Evolutionary conservation across 192 early-diverging fungal species (phyloP).

Genomic region (Mortierella hygrophila): DNA sequence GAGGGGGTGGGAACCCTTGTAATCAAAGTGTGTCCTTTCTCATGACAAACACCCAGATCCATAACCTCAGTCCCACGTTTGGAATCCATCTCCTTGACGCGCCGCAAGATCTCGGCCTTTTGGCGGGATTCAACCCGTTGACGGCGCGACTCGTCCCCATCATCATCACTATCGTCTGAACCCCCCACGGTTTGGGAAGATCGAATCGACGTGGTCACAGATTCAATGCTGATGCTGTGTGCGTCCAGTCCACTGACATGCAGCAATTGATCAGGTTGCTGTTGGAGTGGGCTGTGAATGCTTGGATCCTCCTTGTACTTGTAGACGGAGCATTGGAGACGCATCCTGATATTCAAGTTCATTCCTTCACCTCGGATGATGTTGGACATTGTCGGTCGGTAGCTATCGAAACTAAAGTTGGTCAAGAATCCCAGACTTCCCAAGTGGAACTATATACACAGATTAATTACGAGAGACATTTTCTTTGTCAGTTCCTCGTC

Average conservation of each 20-base stretch:
- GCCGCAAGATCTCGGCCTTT: slow-evolving; percentile 25
- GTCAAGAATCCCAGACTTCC: slow-evolving; percentile 95
- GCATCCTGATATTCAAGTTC: slow-evolving; percentile 88
- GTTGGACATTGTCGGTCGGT: slow-evolving; percentile 64
- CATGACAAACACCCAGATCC: slow-evolving; percentile 41
- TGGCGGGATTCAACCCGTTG: not conserved
- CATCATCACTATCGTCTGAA: slow-evolving; percentile 20
- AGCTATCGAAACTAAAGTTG: slow-evolving; percentile 80
- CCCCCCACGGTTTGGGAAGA: not conserved
- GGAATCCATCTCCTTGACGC: slow-evolving; percentile 52
- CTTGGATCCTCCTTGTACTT: slow-evolving; percentile 41
- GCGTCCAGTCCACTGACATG: not conserved
- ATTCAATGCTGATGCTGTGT: not conserved
- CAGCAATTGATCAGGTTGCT: not conserved
- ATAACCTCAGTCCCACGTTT: slow-evolving; percentile 40
- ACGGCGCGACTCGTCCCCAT: not conserved
- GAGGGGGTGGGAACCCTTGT: slow-evolving; percentile 13
- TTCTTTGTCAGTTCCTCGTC: not conserved
- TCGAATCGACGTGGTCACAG: not conserved
- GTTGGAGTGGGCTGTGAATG: not conserved
- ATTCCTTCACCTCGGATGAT: slow-evolving; percentile 64
- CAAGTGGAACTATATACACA: slow-evolving; percentile 78
- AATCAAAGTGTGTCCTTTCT: slow-evolving; percentile 29
- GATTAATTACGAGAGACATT: not conserved
- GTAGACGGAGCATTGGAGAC: slow-evolving; percentile 89